Evolutionary conservation across 2,329 filamentous ascomycete genomes (phyloP), one percentile per base, ranked within the genome.

Genomic region (Davidsoniella eucalypti): DNA sequence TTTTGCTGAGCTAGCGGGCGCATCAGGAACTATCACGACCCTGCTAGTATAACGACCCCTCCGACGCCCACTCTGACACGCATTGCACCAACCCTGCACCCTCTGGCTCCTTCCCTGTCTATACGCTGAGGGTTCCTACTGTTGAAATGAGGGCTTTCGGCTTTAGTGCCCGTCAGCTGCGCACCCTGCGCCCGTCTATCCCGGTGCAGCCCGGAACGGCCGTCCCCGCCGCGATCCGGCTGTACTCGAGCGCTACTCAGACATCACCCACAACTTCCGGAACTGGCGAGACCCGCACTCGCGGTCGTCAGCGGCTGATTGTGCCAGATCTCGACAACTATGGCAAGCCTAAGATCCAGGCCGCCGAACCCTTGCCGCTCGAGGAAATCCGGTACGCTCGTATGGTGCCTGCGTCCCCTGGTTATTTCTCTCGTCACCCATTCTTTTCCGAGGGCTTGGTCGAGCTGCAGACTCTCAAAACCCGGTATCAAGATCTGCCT

Each of bases 401-500:
- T 56, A 70, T 93, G 18, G 69, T 95, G 36, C 92, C 92, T 17
- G 73, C 75, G 23, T 94, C 88, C 36, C 81, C 86, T 2, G 92
- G 90, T n/a, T 98, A 98, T 68, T 98, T 96, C 69, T 88, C 87
- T 48, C 82, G 82, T 48, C 82, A 82, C 54, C 84, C 88, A 1
- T 72, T 75, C 50, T 95, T 94, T 70, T 92, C 82, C 65, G 92
- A 98, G 66, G 76, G 84, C 59, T 77, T 84, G 58, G 75, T 96
- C 56, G 68, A 71, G 43, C 72, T 98, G 44, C 77, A 86, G 58
- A 71, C 75, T 9, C 73, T 96, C 21, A 67, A 84, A 51, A 77
- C 78, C 49, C 81, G 78, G 64, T 82, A 92, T 62, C 73, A 78
- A 51, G 71, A 78, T 23, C 73, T 96, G 12, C 92, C 92, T n/a